Conservation (phyloP, 176 grass and related monocot species). For the Carex kokanica region DNA sequence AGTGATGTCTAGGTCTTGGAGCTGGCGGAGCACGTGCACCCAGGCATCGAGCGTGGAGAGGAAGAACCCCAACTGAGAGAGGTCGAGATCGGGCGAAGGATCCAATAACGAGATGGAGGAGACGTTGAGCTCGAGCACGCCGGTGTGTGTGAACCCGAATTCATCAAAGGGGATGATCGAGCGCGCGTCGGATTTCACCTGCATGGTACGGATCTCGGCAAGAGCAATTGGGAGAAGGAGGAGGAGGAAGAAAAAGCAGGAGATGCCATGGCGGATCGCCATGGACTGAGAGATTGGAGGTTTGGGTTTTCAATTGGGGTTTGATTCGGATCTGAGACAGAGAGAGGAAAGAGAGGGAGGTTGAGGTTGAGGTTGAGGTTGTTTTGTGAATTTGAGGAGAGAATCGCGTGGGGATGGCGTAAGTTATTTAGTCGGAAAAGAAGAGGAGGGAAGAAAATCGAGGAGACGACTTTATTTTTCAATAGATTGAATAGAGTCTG, state of each 20-base stretch:
- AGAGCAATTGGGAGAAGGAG: conserved; percentile 16
- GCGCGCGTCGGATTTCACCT: conserved; percentile 53
- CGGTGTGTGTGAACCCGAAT: conserved; percentile 78
- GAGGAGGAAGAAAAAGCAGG: conserved; percentile 13
- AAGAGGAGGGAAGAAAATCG: conserved; percentile 13
- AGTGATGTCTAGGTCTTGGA: conserved; percentile 82
- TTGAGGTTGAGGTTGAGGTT: too few relatives aligned
- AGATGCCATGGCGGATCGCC: not conserved
- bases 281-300: too few relatives aligned
- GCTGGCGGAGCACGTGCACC: conserved; percentile 81
- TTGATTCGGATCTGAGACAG: too few relatives aligned
- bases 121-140: conserved; percentile 85
- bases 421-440: conserved; percentile 23
- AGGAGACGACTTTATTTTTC: not conserved
- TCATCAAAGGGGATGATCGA: conserved; percentile 93
- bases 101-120: conserved; percentile 57
- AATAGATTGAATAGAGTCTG: not conserved
- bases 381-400: conserved; percentile 16
- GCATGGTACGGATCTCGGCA: conserved; percentile 75
- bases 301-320: too few relatives aligned
- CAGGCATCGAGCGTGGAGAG: conserved; percentile 92
- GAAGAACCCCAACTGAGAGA: conserved; percentile 90
- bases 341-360: conserved; percentile 21
- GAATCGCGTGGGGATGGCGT: conserved; percentile 39
- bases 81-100: conserved; percentile 48